Base-by-base conservation (phyloP, 2,329 filamentous ascomycete genomes). In the Fusarium xylarioides region DNA sequence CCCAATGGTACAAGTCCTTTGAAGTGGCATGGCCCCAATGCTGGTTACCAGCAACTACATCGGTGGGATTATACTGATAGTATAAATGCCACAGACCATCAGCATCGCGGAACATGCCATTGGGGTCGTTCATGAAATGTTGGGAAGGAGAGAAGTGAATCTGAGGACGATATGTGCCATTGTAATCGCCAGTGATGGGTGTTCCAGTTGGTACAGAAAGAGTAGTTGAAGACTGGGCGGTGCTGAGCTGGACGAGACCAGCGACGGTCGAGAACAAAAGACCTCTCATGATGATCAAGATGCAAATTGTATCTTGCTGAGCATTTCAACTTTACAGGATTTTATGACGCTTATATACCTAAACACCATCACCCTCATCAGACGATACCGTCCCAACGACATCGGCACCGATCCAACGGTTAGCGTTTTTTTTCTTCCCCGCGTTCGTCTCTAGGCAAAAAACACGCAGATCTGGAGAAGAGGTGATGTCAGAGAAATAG, bases 11-110 rank as follows among this genome's bases (percentile, higher is more conserved):
- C 4, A 92, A 81, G 74, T 92, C 90, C 19, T 80, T 76, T 37
- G 86, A 89, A 4, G 90, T 91, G 5, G 90, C 90, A 75, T 92
- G 90, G 15, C 91, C 90, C 91, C 90, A 92, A 74, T 91, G 89
- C 75, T 91, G 87, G 67, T 90, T 89, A 4, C 89, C 89, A 82
- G 79, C 86, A 2, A 87, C 83, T 12, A 81, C 79, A 5, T 77
- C 85, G 1, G 71, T 78, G 5, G 80, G 80, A 34, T 81, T 80
- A 82, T 85, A 90, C 77, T 92, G 90, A 74, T 92, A 92, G 80
- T 92, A 92, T 4, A 91, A 73, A 76, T 92, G 91, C 79, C 88
- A 92, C 1, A 84, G 82, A 9, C 88, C 89, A 61, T 89, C 83
- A 5, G 80, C 83, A 69, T 91, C 89, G 11, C 86, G 78, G 68